Evolutionary conservation across 371 early-diverging fungal species (phyloP), one percentile per base, ranked within the genome.

Genomic region (Rhizopus sp.): DNA sequence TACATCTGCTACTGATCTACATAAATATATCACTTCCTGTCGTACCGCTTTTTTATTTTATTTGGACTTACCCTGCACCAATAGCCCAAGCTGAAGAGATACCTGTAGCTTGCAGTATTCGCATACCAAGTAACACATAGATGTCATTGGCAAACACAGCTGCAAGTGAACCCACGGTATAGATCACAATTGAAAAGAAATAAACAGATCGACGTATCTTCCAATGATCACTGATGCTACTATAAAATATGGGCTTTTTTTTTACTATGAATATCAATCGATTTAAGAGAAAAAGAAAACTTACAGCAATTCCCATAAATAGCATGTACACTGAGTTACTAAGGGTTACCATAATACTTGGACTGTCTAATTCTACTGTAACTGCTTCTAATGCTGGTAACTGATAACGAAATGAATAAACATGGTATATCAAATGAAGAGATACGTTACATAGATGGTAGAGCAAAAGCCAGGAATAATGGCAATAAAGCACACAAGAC

Each of bases 61-160:
- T 29, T 1, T n/a, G 3, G 15, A 9, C 13, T 63, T 75, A 72
- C 76, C 78, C 93, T 23, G 89, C 88, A 7, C 93, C 91, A 33
- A 91, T 81, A 30, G 87, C 80, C 69, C 85, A 81, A 30, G 84
- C 86, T n/a, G 88, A 87, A n/a, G 90, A 88, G 12, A 87, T 79
- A 3, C 92, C 92, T 16, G 81, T 70, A n/a, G 89, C 75, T 65
- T 93, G 93, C 13, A 93, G 58, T 7, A 84, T 69, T 9, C 93
- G 81, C 64, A 89, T 85, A 7, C 75, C 75, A n/a, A 89, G 71
- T 10, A 93, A 66, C 7, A 81, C 65, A 12, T 77, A 62, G 41
- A 89, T 84, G 30, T 66, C 81, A 2, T 68, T 68, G 3, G 89
- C 81, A 45, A 88, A 77, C 5, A 83, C 85, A 34, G 86, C 88